These are phyloP conservation scores for Mycosarcoma maydis DNA, from an alignment of 1,284 basidiomycete species.

Conservation along the genomic window DNA sequence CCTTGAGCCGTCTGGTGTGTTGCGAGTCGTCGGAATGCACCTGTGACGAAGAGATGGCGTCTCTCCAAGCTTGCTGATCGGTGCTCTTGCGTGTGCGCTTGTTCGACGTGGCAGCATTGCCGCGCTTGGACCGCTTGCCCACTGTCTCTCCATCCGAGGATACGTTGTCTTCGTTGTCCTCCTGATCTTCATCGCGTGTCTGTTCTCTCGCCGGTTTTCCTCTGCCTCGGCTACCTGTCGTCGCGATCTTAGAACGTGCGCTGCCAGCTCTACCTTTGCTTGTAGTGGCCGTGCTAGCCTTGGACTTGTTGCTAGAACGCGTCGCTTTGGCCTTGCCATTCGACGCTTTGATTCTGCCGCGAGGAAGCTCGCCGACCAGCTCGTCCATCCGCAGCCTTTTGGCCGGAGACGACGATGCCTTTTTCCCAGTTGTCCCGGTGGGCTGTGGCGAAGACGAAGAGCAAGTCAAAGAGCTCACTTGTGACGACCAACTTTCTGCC, in stretches of 20 bases:
- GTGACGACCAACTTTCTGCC: slow-evolving; percentile 8
- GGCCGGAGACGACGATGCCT: background rate
- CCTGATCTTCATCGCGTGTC: too few species aligned
- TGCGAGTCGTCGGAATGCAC: slow-evolving; percentile 31
- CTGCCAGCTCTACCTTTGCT: slow-evolving; percentile 6
- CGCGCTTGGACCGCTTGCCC: too few species aligned
- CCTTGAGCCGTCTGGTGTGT: slow-evolving; percentile 26
- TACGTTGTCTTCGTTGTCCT: too few species aligned
- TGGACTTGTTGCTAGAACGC: slow-evolving; percentile 1
- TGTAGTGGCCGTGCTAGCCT: background rate
- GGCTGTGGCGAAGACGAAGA: slow-evolving; percentile 8
- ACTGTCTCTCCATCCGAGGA: too few species aligned
- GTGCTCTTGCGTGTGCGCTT: background rate
- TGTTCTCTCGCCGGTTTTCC: background rate
- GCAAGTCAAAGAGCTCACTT: slow-evolving; percentile 1
- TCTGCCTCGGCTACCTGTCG: background rate
- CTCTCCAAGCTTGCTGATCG: slow-evolving; percentile 10
- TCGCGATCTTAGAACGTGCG: background rate
- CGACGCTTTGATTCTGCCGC: slow-evolving; percentile 2
- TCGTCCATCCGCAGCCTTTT: slow-evolving; percentile 29
- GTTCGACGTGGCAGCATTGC: background rate
- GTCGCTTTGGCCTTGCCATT: background rate
- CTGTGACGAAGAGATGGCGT: slow-evolving; percentile 9
- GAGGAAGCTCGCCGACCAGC: slow-evolving; percentile 13
- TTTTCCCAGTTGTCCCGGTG: slow-evolving; percentile 3